A percentile compares a stretch with the other conserved stretches of the same genome.
phyloP scores from a whole-genome alignment of 1,139 yeast species.

The Candida anutae region DNA sequence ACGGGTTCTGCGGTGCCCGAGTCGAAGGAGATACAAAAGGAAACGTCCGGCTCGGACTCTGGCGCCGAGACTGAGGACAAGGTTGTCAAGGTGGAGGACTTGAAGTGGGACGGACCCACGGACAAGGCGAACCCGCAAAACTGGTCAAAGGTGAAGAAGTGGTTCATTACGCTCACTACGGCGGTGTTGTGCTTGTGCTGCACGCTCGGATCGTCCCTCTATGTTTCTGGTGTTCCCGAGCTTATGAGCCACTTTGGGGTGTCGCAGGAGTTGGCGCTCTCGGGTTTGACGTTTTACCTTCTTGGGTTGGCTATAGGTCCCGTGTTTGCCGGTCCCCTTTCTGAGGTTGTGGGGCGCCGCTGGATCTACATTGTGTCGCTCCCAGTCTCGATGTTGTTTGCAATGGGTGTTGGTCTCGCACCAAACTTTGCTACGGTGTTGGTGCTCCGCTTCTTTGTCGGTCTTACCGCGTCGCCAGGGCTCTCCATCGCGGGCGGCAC shows the following conservation, averaged over 20 bases:
- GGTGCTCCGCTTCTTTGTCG: conserved; percentile 71
- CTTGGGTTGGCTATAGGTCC: conserved; percentile 71
- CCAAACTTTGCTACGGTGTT: conserved; percentile 49
- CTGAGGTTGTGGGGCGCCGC: conserved; percentile 69
- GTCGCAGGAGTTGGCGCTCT: conserved; percentile 51
- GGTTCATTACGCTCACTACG: conserved; percentile 56
- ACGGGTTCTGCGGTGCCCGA: no score
- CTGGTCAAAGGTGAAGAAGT: conserved; percentile 56
- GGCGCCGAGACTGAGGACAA: background rate
- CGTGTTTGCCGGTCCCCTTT: conserved; percentile 66
- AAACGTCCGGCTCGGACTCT: background rate
- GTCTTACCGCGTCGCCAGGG: conserved; percentile 77
- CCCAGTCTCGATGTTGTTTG: conserved; percentile 65
- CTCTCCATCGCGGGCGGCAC: conserved; percentile 85
- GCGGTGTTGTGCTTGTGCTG: conserved; percentile 61
- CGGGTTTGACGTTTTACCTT: conserved; percentile 66
- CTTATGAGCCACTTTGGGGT: conserved; percentile 36
- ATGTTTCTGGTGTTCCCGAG: conserved; percentile 54
- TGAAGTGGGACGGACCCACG: conserved; percentile 56
- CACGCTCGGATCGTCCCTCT: conserved; percentile 65
- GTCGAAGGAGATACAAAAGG: background rate
- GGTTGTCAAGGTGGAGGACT: conserved; percentile 25
- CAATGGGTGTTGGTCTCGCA: conserved; percentile 68
- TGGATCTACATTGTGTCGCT: conserved; percentile 51
- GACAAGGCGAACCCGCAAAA: conserved; percentile 60